Evolutionary conservation across 306 rosid species (phyloP).

Genomic region (Quercus robur): DNA sequence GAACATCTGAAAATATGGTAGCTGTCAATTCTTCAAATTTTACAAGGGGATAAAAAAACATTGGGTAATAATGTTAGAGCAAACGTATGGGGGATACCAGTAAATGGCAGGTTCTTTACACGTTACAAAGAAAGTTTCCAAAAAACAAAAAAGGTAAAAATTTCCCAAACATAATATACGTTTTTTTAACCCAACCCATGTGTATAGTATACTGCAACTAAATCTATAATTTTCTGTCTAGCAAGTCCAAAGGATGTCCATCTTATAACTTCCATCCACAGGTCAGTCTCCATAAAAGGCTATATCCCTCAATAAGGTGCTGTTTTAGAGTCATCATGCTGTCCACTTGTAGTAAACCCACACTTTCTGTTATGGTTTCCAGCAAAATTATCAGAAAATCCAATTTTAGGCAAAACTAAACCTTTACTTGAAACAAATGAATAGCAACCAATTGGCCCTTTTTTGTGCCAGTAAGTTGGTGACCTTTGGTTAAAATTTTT

Average conservation of each 20-base stretch:
- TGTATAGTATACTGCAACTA: not conserved
- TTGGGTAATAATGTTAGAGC: not conserved
- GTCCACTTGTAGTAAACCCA: not conserved
- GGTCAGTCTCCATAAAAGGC: not conserved
- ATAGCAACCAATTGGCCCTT: not conserved
- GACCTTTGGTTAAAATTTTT: not conserved
- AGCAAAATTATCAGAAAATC: not conserved
- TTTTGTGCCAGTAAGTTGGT: not conserved
- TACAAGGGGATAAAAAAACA: not conserved
- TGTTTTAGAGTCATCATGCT: not conserved
- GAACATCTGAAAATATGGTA: too few relatives aligned
- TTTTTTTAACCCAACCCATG: not conserved
- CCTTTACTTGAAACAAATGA: not conserved
- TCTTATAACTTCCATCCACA: not conserved
- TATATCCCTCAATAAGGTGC: not conserved
- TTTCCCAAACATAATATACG: not conserved
- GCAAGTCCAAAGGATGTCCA: not conserved
- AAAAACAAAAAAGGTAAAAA: not conserved
- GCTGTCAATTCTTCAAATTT: not conserved
- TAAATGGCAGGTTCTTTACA: not conserved
- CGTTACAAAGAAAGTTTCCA: not conserved
- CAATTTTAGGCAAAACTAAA: not conserved
- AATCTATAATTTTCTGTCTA: not conserved
- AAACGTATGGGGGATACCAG: not conserved
- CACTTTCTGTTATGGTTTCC: not conserved